Evolutionary conservation across 495 filamentous ascomycete genomes (phyloP).

Genomic region (Hyaloscypha finlandica): DNA sequence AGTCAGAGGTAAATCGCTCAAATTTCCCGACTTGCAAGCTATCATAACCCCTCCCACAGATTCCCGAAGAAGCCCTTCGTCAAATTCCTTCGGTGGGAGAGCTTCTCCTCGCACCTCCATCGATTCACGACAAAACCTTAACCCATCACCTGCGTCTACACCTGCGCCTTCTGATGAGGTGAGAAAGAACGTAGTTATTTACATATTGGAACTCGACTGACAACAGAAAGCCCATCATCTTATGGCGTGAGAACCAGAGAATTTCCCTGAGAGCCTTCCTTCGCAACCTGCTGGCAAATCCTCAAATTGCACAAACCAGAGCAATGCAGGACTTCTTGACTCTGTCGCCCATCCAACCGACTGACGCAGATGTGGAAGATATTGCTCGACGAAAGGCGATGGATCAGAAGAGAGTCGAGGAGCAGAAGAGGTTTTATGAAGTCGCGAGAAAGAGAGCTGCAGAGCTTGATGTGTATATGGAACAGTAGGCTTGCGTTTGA

Average conservation of each 20-base stretch:
- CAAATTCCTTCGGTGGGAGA: slow-evolving; percentile 16
- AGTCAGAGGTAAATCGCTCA: slow-evolving; percentile 38
- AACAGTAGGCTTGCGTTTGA: slow-evolving; percentile 63
- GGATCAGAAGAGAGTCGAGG: slow-evolving; percentile 85
- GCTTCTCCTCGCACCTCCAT: slow-evolving; percentile 26
- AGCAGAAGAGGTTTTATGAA: slow-evolving; percentile 93
- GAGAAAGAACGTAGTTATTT: background rate
- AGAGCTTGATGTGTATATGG: slow-evolving; percentile 97
- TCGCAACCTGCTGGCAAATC: slow-evolving; percentile 78
- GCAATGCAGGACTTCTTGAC: slow-evolving; percentile 83
- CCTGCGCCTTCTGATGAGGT: slow-evolving; percentile 9
- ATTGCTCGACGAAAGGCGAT: slow-evolving; percentile 75
- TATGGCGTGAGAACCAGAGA: slow-evolving; percentile 89
- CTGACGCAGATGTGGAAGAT: slow-evolving; percentile 81
- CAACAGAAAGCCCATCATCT: slow-evolving; percentile 43
- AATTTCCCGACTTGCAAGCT: background rate
- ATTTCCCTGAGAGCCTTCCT: slow-evolving; percentile 91
- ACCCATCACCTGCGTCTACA: background rate
- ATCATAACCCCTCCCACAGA: slow-evolving; percentile 19
- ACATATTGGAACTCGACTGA: background rate
- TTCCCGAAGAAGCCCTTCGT: slow-evolving; percentile 23
- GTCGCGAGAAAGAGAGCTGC: slow-evolving; percentile 87
- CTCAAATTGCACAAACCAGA: slow-evolving; percentile 77
- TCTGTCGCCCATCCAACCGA: slow-evolving; percentile 63
- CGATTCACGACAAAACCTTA: slow-evolving; percentile 16